Base-by-base conservation (phyloP, 352 stramenopile genomes). In the Globisporangium camurandrum region DNA sequence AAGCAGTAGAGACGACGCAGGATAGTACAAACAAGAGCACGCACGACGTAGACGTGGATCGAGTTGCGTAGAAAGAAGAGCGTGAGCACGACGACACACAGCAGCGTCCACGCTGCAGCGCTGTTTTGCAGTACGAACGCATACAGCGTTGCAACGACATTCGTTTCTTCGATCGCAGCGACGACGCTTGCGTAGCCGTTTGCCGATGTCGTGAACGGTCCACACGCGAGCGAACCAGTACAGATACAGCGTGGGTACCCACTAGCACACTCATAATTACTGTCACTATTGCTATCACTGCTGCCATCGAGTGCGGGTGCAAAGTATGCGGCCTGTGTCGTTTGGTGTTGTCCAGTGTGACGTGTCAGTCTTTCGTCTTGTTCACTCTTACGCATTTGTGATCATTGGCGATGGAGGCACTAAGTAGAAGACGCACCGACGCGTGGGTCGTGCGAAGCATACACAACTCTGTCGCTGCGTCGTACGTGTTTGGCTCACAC, bases 211-310 rank as follows among this genome's bases (percentile, higher is more conserved):
- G 67, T 46, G 31, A 91, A 91, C 17, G 77, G 76, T 0, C 77
- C 80, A 39, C 80, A 91, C 0, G 73, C 71, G 8, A 73, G 59
- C n/a, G 64, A 49, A 7, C 36, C 31, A 9, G 50, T 43, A 40
- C 72, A 86, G 11, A 91, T 54, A 17, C 76, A 91, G 12, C 69
- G 60, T 24, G 75, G 75, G 20, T 85, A 88, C n/a, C 71, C 69
- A 2, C 43, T 39, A 1, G 42, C 39, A 39, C 69, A 83, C 33
- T 83, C 74, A 8, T 55, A 30, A 14, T 49, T 47, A 2, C 40
- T 44, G 31, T 54, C 34, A 11, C 11, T 11, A 11, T 11, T 34
- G 11, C 30, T 34, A 11, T 6, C 6, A 11, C 6, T 11, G 37
- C n/a, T n/a, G 28, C 24, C 14, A 5, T 20, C 17, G 59, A 30